Evolutionary conservation across 805 yeast genomes (phyloP).

Genomic region (Yamadazyma kitorensis): DNA sequence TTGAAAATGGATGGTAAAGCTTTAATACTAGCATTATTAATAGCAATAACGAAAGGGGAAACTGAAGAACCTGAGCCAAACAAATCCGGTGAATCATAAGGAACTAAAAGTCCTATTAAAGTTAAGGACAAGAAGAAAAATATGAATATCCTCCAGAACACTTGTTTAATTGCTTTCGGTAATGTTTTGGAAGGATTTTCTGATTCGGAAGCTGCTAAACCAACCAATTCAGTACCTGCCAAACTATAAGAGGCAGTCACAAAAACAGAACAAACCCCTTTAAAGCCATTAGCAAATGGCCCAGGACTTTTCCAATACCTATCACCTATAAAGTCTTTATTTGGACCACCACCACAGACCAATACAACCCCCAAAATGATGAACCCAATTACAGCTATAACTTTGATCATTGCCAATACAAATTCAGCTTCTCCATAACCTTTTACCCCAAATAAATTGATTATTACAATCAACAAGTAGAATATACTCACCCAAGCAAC

Average conservation of each 20-base stretch:
- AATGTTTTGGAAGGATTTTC: constrained; percentile 36
- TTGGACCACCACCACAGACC: constrained; percentile 40
- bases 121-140: constrained; percentile 35
- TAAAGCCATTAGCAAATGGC: constrained; percentile 36
- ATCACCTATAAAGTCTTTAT: constrained; percentile 32
- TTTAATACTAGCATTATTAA: constrained; percentile 56
- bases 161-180: constrained; percentile 43
- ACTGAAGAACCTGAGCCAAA: constrained; percentile 50
- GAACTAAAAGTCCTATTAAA: constrained; percentile 42
- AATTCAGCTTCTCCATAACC: constrained; percentile 40
- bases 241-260: constrained; percentile 37
- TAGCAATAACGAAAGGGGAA: constrained; percentile 77
- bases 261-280: constrained; percentile 37
- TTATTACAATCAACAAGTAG: constrained; percentile 24
- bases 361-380: constrained; percentile 33
- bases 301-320: constrained; percentile 31
- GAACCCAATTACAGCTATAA: constrained; percentile 35
- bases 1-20: constrained; percentile 73
- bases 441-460: constrained; percentile 35
- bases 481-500: constrained; percentile 38
- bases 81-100: constrained; percentile 47
- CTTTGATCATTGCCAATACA: constrained; percentile 27
- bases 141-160: constrained; percentile 41
- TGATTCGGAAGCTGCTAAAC: constrained; percentile 39
- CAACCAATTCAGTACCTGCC: constrained; percentile 38